A percentile compares a stretch with the other conserved stretches of the same genome.
Evolutionary conservation across 768 basidiomycete genomes (phyloP).

Genomic region (Suillus occidentalis): DNA sequence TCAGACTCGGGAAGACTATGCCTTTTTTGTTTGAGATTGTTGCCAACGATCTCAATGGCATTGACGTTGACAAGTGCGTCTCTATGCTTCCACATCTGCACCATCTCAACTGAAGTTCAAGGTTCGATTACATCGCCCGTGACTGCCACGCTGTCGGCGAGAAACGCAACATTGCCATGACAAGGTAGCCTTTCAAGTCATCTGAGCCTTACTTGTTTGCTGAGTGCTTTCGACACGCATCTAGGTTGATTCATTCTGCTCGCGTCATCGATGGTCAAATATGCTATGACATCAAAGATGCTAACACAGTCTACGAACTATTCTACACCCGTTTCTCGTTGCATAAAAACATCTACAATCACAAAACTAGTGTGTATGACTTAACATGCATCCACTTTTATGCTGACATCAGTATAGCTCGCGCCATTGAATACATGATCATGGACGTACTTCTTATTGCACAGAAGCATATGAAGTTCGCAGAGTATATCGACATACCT

Average conservation of each 20-base stretch:
- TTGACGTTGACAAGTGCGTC: conserved; percentile 82
- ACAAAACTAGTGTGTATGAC: conserved; percentile 60
- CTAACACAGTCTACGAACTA: conserved; percentile 72
- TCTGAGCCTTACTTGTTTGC: not conserved
- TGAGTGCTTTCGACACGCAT: not conserved
- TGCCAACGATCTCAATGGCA: conserved; percentile 75
- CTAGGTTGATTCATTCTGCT: conserved; percentile 70
- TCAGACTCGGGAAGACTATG: conserved; percentile 49
- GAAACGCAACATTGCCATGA: conserved; percentile 47
- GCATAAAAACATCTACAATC: conserved; percentile 83
- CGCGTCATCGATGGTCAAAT: conserved; percentile 75
- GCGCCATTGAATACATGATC: conserved; percentile 83
- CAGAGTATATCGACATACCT: conserved; percentile 54
- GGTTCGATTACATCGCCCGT: conserved; percentile 81
- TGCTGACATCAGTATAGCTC: conserved; percentile 42
- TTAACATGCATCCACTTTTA: not conserved
- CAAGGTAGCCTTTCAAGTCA: conserved; percentile 34
- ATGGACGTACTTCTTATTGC: conserved; percentile 73
- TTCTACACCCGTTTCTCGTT: conserved; percentile 73
- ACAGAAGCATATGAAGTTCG: conserved; percentile 62
- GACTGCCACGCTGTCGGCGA: conserved; percentile 76
- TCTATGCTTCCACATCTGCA: not conserved
- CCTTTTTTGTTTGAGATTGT: conserved; percentile 82
- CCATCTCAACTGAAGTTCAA: conserved; percentile 25
- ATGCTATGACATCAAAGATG: conserved; percentile 82